Conservation (phyloP, 805 yeast species). For the Diddensiella santjacobensis region DNA sequence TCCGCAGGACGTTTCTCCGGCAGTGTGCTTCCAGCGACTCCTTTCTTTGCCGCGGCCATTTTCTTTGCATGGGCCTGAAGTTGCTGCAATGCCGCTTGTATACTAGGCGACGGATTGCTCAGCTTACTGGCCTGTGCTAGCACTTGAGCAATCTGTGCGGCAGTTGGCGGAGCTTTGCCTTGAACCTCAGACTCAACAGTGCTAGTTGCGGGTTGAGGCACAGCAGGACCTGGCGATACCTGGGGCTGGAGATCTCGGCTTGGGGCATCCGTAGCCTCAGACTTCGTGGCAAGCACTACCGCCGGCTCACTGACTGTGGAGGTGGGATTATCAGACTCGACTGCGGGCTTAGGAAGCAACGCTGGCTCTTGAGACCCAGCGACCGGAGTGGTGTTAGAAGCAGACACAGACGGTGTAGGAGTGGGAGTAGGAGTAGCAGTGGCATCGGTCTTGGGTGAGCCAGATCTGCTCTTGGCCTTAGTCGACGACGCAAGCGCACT, state of each 20-base stretch:
- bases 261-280: not conserved
- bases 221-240: not conserved
- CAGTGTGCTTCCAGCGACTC: not conserved
- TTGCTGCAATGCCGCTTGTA: constrained; percentile 34
- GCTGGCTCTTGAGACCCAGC: constrained; percentile 14
- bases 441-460: not conserved
- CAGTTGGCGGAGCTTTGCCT: constrained; percentile 25
- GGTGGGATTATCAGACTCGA: not conserved
- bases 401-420: constrained; percentile 9
- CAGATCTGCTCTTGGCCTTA: constrained; percentile 4
- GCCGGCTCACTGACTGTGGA: not conserved
- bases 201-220: not conserved
- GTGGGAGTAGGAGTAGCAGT: constrained; percentile 9
- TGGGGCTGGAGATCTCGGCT: not conserved
- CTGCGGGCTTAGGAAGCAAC: not conserved
- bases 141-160: constrained; percentile 33
- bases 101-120: constrained; percentile 34
- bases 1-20: constrained; percentile 15
- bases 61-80: constrained; percentile 31
- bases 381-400: not conserved
- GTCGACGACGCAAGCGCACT: constrained; percentile 21
- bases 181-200: constrained; percentile 1
- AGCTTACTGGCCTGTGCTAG: constrained; percentile 36
- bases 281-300: not conserved
- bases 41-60: constrained; percentile 12